phyloP scores from a whole-genome alignment of 179 eudicot species.

The Silene noctiflora region DNA sequence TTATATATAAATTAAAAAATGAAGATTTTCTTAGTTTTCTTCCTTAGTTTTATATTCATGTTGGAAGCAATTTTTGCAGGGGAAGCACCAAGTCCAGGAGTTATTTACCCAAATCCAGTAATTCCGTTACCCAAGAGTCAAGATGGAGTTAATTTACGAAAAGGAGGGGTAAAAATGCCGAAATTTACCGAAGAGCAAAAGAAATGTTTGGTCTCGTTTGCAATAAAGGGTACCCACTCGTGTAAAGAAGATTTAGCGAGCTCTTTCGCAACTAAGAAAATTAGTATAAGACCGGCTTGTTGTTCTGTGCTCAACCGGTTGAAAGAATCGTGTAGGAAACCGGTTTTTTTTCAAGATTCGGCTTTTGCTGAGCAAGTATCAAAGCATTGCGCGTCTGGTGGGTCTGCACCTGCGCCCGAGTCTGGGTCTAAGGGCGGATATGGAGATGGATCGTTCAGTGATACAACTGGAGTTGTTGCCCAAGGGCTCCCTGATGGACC shows the following conservation, averaged over 20 bases:
- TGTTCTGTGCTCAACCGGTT: not conserved
- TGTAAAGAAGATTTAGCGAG: slow-evolving; percentile 3
- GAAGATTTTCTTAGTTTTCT: not conserved
- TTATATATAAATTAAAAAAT: not conserved
- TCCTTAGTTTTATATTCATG: not conserved
- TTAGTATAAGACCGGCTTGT: not conserved
- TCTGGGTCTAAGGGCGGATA: not conserved
- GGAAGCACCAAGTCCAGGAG: not conserved
- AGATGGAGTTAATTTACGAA: not conserved
- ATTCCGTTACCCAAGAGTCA: slow-evolving; percentile 10
- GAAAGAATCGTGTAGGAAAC: slow-evolving; percentile 3
- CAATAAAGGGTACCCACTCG: not conserved
- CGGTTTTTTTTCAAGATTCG: not conserved
- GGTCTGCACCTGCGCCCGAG: not conserved
- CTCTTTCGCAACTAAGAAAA: slow-evolving; percentile 8
- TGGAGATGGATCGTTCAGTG: not conserved
- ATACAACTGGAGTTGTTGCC: not conserved
- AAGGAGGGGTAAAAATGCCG: not conserved
- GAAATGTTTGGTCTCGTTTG: slow-evolving; percentile 6
- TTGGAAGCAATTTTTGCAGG: not conserved
- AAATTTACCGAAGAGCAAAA: slow-evolving; percentile 10
- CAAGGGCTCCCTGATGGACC: not conserved
- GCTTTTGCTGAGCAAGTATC: not conserved
- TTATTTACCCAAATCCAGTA: slow-evolving; percentile 12
- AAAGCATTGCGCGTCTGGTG: slow-evolving; percentile 2